Evolutionary conservation across 805 yeast species (phyloP), one percentile per base, ranked within the genome.

Genomic region (Kluyveromyces lactis): DNA sequence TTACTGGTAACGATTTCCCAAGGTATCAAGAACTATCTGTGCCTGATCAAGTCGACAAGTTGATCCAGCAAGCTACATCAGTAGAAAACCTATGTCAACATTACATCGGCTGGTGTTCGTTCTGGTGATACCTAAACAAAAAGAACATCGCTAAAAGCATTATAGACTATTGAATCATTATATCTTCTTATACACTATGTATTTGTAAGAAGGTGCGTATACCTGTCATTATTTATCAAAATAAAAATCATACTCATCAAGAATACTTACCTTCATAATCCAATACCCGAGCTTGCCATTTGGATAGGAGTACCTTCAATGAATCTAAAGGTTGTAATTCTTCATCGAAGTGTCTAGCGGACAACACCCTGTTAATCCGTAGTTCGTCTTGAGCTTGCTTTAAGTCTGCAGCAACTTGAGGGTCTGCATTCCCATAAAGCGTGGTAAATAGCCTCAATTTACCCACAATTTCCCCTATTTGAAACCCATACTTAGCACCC

Each of bases 101-200:
- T 62, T 92, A 85, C 57, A 83, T 92, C 45, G 99, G 99, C 15
- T 92, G 99, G 99, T 92, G 99, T 64, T 85, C 97, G 1, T 92
- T 90, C 75, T 92, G 98, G 97, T 90, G 54, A 60, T 7, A 12
- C 17, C 12, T 9, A n/a, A n/a, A n/a, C n/a, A n/a, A n/a, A n/a
- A n/a, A n/a, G n/a, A n/a, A n/a, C n/a, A n/a, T n/a, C n/a, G n/a
- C n/a, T n/a, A n/a, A n/a, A n/a, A n/a, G n/a, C n/a, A n/a, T n/a
- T n/a, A n/a, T n/a, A n/a, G n/a, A n/a, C n/a, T n/a, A n/a, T n/a
- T n/a, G n/a, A n/a, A n/a, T n/a, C n/a, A n/a, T n/a, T n/a, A n/a
- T n/a, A n/a, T n/a, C 24, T 21, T 21, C 24, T 21, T 21, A 21
- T 21, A n/a, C n/a, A n/a, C 24, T 21, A 21, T 6, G 24, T 21